These are phyloP conservation scores for Rhododendron henanense DNA, from an alignment of 148 eudicot genomes.

Conservation along the genomic window DNA sequence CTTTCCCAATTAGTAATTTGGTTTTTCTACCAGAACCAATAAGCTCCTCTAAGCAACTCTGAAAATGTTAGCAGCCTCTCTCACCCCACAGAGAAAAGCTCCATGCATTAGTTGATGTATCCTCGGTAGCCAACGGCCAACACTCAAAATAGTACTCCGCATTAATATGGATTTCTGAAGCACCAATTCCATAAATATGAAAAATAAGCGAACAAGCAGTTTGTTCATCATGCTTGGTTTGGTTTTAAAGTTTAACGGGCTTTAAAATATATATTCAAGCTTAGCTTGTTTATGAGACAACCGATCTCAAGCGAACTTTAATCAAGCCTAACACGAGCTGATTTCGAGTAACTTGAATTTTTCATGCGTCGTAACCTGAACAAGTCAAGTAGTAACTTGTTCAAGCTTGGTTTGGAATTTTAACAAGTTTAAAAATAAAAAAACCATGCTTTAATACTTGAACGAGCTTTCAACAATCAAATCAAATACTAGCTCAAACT, in stretches of 20 bases:
- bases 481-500: no score
- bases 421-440: no score
- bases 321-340: no score
- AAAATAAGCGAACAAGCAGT: not conserved
- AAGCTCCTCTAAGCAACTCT: conserved; percentile 31
- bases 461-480: no score
- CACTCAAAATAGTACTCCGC: not conserved
- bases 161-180: not conserved
- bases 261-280: not conserved
- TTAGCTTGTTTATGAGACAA: not conserved
- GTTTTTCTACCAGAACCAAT: conserved; percentile 18
- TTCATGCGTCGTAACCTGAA: no score
- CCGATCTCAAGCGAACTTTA: no score
- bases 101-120: not conserved
- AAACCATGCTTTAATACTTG: no score
- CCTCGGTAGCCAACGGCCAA: not conserved
- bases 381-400: no score
- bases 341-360: no score
- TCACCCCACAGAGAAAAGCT: not conserved
- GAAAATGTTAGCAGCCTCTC: conserved; percentile 67
- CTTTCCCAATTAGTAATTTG: conserved; percentile 24
- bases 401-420: no score
- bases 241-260: no score
- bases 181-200: not conserved
- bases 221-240: not conserved